Percentiles rank a stretch among this genome's conserved stretches.
Evolutionary conservation across 345 rosid species (phyloP).

Genomic region (Rhizophora apiculata): DNA sequence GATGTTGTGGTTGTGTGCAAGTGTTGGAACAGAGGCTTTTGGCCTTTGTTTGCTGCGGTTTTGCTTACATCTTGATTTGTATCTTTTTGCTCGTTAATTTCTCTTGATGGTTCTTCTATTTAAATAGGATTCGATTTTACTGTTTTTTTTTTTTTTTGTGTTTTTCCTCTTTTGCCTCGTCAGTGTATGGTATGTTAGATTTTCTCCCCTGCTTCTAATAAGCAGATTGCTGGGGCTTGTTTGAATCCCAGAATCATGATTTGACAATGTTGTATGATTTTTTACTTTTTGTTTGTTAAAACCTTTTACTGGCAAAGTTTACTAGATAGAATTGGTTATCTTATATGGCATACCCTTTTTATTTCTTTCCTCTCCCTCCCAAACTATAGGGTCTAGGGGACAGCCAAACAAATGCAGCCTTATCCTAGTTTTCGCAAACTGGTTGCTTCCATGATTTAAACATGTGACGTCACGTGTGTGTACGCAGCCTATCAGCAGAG

Average conservation of each 20-base stretch:
- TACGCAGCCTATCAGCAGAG: too few relatives aligned
- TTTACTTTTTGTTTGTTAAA: too few relatives aligned
- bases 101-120: background rate
- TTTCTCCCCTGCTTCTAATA: constrained; percentile 12
- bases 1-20: constrained; percentile 9
- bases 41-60: constrained; percentile 6
- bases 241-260: background rate
- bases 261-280: too few relatives aligned
- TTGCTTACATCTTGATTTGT: constrained; percentile 13
- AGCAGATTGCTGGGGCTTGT: constrained; percentile 2
- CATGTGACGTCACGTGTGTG: too few relatives aligned
- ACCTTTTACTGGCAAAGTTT: too few relatives aligned
- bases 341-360: too few relatives aligned
- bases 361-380: too few relatives aligned
- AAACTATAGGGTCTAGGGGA: too few relatives aligned
- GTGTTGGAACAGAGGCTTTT: constrained; percentile 20
- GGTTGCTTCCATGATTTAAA: too few relatives aligned
- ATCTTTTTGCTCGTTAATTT: background rate
- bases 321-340: too few relatives aligned
- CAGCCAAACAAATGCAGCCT: too few relatives aligned
- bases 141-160: background rate
- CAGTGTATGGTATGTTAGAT: constrained; percentile 11
- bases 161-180: background rate
- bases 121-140: background rate
- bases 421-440: too few relatives aligned